phyloP scores from a whole-genome alignment of 2,329 filamentous ascomycete genomes.

The Thielaviopsis populi region DNA sequence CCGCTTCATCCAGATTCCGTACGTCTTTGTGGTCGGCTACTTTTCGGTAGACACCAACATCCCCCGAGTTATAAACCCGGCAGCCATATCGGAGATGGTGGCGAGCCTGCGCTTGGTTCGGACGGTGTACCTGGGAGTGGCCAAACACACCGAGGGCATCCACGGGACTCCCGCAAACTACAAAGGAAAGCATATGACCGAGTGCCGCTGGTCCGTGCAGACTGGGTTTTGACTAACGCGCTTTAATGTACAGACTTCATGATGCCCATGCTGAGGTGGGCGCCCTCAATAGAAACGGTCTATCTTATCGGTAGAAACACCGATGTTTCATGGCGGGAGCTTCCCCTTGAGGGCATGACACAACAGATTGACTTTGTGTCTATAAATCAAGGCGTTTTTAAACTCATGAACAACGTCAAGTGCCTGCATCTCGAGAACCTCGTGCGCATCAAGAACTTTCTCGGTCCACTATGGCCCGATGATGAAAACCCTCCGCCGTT shows the following conservation, averaged over 20 bases:
- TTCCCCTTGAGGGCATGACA: slow-evolving; percentile 19
- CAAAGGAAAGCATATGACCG: background rate
- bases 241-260: slow-evolving; percentile 11
- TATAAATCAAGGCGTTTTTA: slow-evolving; percentile 16
- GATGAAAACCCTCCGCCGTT: slow-evolving; percentile 16
- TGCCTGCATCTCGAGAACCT: slow-evolving; percentile 18
- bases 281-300: slow-evolving; percentile 18
- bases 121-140: slow-evolving; percentile 17
- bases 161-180: background rate
- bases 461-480: slow-evolving; percentile 18
- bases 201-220: background rate
- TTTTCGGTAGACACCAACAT: slow-evolving; percentile 18
- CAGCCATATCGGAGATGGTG: slow-evolving; percentile 19
- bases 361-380: slow-evolving; percentile 18
- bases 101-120: slow-evolving; percentile 17
- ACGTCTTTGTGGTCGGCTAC: slow-evolving; percentile 22
- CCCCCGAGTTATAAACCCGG: slow-evolving; percentile 18
- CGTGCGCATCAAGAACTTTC: slow-evolving; percentile 18
- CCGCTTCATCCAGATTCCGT: slow-evolving; percentile 35
- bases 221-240: background rate
- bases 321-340: slow-evolving; percentile 19
- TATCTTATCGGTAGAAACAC: slow-evolving; percentile 18
- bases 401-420: slow-evolving; percentile 16
- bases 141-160: slow-evolving; percentile 14
- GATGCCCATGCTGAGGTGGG: slow-evolving; percentile 18